These are phyloP conservation scores for Kodamaea anthophila DNA, from an alignment of 1,139 yeast species.

Conservation along the genomic window DNA sequence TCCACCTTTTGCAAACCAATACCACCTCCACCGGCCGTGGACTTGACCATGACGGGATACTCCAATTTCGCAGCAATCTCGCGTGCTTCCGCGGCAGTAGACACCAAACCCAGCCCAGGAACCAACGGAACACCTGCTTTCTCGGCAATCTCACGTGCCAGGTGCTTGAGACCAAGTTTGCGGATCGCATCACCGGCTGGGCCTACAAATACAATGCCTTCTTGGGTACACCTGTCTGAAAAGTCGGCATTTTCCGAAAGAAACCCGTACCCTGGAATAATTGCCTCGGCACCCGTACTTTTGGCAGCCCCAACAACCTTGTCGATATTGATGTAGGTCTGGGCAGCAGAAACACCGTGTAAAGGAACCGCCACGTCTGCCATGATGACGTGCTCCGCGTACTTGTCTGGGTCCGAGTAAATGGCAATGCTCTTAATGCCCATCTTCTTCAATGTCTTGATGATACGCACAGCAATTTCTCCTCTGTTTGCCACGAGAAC, in stretches of 20 bases:
- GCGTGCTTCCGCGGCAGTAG: conserved; percentile 65
- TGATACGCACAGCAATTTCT: conserved; percentile 93
- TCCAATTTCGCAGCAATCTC: conserved; percentile 70
- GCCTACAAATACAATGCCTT: conserved; percentile 88
- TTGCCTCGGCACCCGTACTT: conserved; percentile 78
- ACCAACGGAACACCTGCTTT: conserved; percentile 89
- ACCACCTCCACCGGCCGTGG: conserved; percentile 99
- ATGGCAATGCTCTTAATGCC: conserved; percentile 79
- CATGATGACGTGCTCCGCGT: conserved; percentile 74
- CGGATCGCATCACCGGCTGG: conserved; percentile 93
- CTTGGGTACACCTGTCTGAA: conserved; percentile 76
- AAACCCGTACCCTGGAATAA: conserved; percentile 96
- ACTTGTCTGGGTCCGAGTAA: conserved; percentile 85
- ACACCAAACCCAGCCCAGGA: conserved; percentile 85
- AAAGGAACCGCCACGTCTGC: conserved; percentile 82
- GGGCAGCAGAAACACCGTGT: conserved; percentile 79
- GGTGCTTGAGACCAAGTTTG: conserved; percentile 85
- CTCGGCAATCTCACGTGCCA: conserved; percentile 90
- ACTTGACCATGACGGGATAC: conserved; percentile 92
- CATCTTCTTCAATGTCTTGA: conserved; percentile 76
- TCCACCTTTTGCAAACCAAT: conserved; percentile 94
- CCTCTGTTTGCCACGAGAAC: conserved; percentile 96
- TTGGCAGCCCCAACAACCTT: conserved; percentile 84
- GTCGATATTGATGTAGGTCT: conserved; percentile 80
- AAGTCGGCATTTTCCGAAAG: conserved; percentile 94